Base-by-base conservation (phyloP, 2,329 filamentous ascomycete species). In the Thielaviopsis musarum region DNA sequence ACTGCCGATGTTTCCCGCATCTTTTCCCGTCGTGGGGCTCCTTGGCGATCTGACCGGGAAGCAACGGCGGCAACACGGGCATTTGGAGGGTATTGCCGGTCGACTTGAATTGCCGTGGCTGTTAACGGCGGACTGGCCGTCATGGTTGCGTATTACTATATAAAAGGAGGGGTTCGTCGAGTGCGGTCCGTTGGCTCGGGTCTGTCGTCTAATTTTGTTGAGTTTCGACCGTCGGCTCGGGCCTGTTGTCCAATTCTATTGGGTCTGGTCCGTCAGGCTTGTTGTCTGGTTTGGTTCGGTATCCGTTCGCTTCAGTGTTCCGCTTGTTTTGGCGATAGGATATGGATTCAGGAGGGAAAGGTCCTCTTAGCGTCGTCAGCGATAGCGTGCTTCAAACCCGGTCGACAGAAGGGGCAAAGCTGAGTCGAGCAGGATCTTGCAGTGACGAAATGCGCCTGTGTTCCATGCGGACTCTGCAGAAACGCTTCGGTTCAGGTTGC, bases 11-110 rank as follows among this genome's bases (percentile, higher is more conserved):
- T 80, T 65, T 85, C 81, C 64, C 83, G 80, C 45, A 67, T 69
- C 65, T 81, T 81, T 24, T 86, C 75, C 64, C 81, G 81, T 55
- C 85, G 80, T 64, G 83, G 82, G 52, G 79, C 82, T 59, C 76
- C 76, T 61, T 75, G 77, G 58, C 73, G 72, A 64, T 76, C 77
- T 24, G 59, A 49, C 64, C 73, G 73, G 64, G 71, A 68, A 59
- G 70, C 72, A 64, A 69, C 71, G 51, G 68, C 67, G 53, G 70
- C 68, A 57, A 70, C 66, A 59, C 70, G 72, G 64, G 72, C 74
- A 71, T 77, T 78, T 57, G 68, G 65, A 54, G 73, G 72, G 65
- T 74, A 72, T 61, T 70, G 70, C 60, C 69, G 69, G 60, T 73
- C 70, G 65, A 65, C 65, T 22, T 62, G 58, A 38, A 62, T 61